Evolutionary conservation across 352 stramenopile species (phyloP), one percentile per base, ranked within the genome.

Genomic region (Globisporangium ultimum): DNA sequence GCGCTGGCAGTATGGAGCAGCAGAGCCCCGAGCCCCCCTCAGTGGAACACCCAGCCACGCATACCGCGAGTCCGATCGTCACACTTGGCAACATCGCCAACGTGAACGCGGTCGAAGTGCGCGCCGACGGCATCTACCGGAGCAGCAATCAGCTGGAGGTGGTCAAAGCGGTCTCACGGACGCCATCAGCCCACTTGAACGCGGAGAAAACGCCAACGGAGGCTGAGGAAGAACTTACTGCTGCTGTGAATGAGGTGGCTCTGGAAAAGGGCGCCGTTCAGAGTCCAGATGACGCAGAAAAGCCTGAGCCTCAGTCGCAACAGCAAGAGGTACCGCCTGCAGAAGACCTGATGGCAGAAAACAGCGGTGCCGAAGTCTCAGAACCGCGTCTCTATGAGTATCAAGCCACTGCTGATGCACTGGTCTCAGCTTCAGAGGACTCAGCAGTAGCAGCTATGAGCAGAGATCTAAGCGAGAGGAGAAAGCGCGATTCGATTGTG

Each of bases 61-160:
- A 32, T 13, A 15, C 18, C 45, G n/a, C 43, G 43, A 49, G 43
- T 10, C 43, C 43, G 36, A 28, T 32, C n/a, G 28, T 36, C 28
- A 36, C 28, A 5, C 28, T 36, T 5, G 28, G 28, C 9, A 5
- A 10, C 28, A 36, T 36, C 8, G 28, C 28, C 5, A 36, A 36
- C 34, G 12, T 8, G 3, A 61, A 55, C 21, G 22, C 47, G 3
- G 15, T 55, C 34, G 55, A 61, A 49, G 55, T 55, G 55, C 36
- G 47, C 11, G 36, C 55, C 9, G 22, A 55, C 36, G 46, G 34
- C 20, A 61, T 61, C 55, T 61, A 49, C 47, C 34, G 42, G 14
- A 55, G 20, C 21, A 61, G 46, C 46, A 61, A 61, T 38, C 45
- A 61, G 21, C 51, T 40, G 15, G 32, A 55, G 8, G 28, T 10